These are phyloP conservation scores for Monosporozyma solicola DNA, from an alignment of 805 yeast species.

Conservation along the genomic window DNA sequence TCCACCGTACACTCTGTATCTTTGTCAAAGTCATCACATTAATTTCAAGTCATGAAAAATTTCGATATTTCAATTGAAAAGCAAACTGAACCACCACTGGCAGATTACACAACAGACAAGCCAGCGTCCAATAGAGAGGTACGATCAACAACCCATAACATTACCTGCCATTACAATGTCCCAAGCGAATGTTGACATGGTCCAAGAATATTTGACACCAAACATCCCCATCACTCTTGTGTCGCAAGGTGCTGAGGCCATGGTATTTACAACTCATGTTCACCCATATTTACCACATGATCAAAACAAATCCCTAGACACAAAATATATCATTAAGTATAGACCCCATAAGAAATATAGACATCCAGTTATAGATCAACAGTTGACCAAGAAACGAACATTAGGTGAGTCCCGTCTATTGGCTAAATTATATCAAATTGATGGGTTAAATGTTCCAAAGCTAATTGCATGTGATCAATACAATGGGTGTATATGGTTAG, in stretches of 20 bases:
- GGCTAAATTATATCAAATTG: conserved; percentile 38
- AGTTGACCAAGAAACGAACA: conserved; percentile 72
- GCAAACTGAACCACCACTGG: not conserved
- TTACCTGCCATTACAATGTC: conserved; percentile 37
- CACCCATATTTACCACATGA: conserved; percentile 57
- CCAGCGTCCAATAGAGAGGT: not conserved
- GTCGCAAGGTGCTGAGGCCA: conserved; percentile 90
- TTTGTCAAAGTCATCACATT: not conserved
- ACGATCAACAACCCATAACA: not conserved
- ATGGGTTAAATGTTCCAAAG: conserved; percentile 60
- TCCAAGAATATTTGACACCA: conserved; percentile 35
- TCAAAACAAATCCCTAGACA: conserved; percentile 13
- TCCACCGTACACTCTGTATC: not conserved
- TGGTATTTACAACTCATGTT: conserved; percentile 50
- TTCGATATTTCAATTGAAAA: not conserved
- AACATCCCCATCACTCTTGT: conserved; percentile 44
- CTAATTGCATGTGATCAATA: conserved; percentile 67
- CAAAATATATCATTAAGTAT: conserved; percentile 59
- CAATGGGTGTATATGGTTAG: conserved; percentile 87
- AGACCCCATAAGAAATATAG: conserved; percentile 89
- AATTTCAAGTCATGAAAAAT: not conserved
- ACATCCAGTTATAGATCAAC: conserved; percentile 70
- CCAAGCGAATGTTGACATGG: conserved; percentile 37
- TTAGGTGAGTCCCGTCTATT: conserved; percentile 75
- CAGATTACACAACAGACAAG: too few species aligned